Percentiles rank a stretch among this genome's conserved stretches.
Evolutionary conservation across 2,329 filamentous ascomycete species (phyloP).

Genomic region (Aspergillus ustus): DNA sequence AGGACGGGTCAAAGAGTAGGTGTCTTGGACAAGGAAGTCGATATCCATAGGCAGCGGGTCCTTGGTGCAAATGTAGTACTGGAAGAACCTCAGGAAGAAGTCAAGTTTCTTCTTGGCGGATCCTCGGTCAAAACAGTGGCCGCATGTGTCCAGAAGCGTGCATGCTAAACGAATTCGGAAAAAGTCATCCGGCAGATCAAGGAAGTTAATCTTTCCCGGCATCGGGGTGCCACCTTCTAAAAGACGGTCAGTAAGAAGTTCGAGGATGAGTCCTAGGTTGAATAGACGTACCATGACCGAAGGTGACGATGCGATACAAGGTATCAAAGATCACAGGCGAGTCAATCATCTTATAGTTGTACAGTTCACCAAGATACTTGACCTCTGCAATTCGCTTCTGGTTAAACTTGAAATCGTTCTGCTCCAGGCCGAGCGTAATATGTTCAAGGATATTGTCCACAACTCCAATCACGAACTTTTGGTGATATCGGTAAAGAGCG

Average conservation of each 20-base stretch:
- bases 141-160: constrained; percentile 90
- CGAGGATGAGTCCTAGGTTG: not conserved
- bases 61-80: constrained; percentile 94
- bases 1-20: constrained; percentile 79
- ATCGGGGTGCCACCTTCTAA: constrained; percentile 75
- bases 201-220: constrained; percentile 73
- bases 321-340: constrained; percentile 94
- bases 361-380: constrained; percentile 94
- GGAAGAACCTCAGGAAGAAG: constrained; percentile 95
- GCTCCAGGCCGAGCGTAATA: constrained; percentile 83
- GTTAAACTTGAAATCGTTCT: constrained; percentile 97
- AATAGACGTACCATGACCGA: constrained; percentile 71
- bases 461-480: constrained; percentile 85
- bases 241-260: constrained; percentile 5
- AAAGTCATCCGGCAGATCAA: constrained; percentile 91
- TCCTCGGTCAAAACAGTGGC: constrained; percentile 93
- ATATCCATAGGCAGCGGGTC: constrained; percentile 92
- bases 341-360: constrained; percentile 97
- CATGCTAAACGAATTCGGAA: constrained; percentile 92
- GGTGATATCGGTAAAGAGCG: constrained; percentile 88
- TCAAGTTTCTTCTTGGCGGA: constrained; percentile 95
- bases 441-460: constrained; percentile 92
- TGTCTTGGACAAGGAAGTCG: constrained; percentile 94
- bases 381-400: constrained; percentile 93
- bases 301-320: constrained; percentile 91